A percentile compares a stretch with the other conserved stretches of the same genome.
These are phyloP conservation scores for Plenodomus lindquistii DNA, from an alignment of 2,329 filamentous ascomycete genomes.

Conservation along the genomic window DNA sequence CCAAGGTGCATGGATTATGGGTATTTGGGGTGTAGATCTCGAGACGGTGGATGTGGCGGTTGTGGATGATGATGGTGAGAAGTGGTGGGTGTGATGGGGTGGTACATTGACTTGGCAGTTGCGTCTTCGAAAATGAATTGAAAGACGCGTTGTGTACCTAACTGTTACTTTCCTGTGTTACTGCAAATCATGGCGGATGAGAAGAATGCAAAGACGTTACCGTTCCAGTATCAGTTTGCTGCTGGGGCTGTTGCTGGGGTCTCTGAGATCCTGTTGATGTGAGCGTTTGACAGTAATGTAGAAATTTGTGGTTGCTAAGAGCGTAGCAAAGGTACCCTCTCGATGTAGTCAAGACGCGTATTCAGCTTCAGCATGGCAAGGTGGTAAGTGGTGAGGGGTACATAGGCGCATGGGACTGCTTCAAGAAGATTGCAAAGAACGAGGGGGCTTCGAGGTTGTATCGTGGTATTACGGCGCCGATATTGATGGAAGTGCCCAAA, in stretches of 20 bases:
- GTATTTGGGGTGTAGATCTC: neutral
- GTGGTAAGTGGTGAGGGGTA: slow-evolving; percentile 25
- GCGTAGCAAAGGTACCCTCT: slow-evolving; percentile 36
- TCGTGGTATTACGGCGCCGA: slow-evolving; percentile 37
- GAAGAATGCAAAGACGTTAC: slow-evolving; percentile 12
- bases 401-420: slow-evolving; percentile 34
- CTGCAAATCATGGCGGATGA: neutral
- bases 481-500: slow-evolving; percentile 39
- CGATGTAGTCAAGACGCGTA: slow-evolving; percentile 38
- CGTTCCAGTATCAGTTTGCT: slow-evolving; percentile 38
- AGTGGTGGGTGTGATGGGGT: neutral
- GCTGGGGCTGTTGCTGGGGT: slow-evolving; percentile 19
- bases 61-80: neutral
- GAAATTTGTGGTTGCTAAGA: slow-evolving; percentile 20
- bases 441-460: slow-evolving; percentile 31
- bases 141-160: too few species aligned
- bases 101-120: neutral
- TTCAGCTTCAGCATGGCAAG: slow-evolving; percentile 35
- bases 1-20: neutral
- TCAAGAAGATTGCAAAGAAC: slow-evolving; percentile 30
- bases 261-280: slow-evolving; percentile 32
- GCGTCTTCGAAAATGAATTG: too few species aligned
- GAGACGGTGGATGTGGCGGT: slow-evolving; percentile 4
- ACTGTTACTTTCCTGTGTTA: too few species aligned
- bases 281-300: slow-evolving; percentile 3